Base-by-base conservation (phyloP, 148 eudicot species). In the Heliamphora exappendiculata region DNA sequence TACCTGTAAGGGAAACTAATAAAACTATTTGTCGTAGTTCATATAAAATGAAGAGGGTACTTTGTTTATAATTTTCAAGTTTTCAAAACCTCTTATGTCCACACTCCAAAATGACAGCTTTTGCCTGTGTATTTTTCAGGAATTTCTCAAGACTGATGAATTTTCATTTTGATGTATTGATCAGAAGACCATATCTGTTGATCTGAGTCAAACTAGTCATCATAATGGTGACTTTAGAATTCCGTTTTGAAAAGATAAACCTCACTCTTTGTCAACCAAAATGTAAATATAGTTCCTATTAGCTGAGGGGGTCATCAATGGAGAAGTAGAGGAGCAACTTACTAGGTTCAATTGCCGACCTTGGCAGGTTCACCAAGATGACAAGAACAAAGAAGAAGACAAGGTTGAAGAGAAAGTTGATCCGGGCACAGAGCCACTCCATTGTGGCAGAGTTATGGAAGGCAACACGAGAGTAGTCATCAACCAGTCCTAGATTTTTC, bases 371-470 rank as follows among this genome's bases (percentile, higher is more conserved):
- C 75, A 90, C 98, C 81, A 94, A 83, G 83, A 94, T 85, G 79
- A 84, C 80, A 49, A 94, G 86, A 73, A 94, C 93, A 69, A 88
- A 33, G 81, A 94, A 94, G 89, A 94, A 91, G 24, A 84, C 95
- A 13, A 90, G 78, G 81, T 90, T 94, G 89, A 94, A 94, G 75
- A 94, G 86, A 74, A 90, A 89, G 84, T 94, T 92, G 59, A 89
- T 88, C 31, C 97, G 78, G 34, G 89, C 82, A 45, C 91, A 94
- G 9, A 94, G 89, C 98, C 97, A 91, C 76, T 94, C 98, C 98
- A 94, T 94, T 36, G 97, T 86, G 19, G 91, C 93, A 26, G 88
- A 86, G 79, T 90, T 91, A 84, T 90, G 89, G 81, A 94, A 91
- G 34, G 89, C 88, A 74, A 92, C 91, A 0, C 90, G 88, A 41